Conservation (phyloP, 176 grass and related monocot genomes). For the Eleusine coracana region DNA sequence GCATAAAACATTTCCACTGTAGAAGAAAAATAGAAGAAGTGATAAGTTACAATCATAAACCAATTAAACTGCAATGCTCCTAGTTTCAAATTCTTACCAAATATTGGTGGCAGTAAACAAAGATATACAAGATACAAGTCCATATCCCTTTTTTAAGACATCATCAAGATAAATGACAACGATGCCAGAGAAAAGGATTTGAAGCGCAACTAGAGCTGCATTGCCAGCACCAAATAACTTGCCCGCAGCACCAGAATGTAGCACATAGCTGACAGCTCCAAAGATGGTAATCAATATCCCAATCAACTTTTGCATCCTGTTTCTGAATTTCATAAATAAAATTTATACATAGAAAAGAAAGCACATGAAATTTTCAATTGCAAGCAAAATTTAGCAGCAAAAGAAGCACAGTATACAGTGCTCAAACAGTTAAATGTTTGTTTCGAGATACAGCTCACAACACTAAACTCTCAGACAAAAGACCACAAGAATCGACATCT, state of each 20-base stretch:
- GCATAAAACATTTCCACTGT: slow-evolving; percentile 34
- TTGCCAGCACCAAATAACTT: neutral
- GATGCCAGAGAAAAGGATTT: slow-evolving; percentile 2
- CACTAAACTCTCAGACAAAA: too few species aligned
- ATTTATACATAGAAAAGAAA: slow-evolving; percentile 1
- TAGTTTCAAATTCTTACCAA: slow-evolving; percentile 20
- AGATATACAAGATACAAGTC: slow-evolving; percentile 12
- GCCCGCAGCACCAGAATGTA: neutral
- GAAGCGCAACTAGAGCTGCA: slow-evolving; percentile 17
- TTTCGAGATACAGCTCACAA: neutral
- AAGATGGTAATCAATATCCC: slow-evolving; percentile 22
- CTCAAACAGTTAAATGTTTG: neutral
- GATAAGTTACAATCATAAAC: neutral
- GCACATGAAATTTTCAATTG: neutral
- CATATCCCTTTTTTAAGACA: slow-evolving; percentile 38
- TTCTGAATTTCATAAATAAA: slow-evolving; percentile 13
- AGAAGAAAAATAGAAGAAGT: neutral
- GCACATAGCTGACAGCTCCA: neutral
- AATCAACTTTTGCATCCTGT: slow-evolving; percentile 15
- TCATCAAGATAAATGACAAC: slow-evolving; percentile 40
- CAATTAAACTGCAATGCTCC: neutral
- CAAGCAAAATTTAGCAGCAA: neutral
- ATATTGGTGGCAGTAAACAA: slow-evolving; percentile 31
- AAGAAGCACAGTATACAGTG: neutral
- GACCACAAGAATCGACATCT: too few species aligned